Evolutionary conservation across 1,284 basidiomycete species (phyloP), one percentile per base, ranked within the genome.

Genomic region (Cryptococcus maquisensis): DNA sequence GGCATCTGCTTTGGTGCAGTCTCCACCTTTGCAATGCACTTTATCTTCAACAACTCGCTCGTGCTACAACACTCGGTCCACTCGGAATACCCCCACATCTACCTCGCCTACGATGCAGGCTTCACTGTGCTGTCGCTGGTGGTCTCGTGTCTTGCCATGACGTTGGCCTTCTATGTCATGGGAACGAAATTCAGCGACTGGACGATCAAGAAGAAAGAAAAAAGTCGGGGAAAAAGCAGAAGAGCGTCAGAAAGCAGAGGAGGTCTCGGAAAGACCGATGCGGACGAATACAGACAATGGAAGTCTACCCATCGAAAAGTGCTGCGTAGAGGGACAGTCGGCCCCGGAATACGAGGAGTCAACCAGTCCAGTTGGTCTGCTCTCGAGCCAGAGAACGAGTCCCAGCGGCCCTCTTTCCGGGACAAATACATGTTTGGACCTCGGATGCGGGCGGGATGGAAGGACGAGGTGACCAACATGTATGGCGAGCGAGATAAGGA

Each of bases 91-190:
- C 61, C 58, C 4, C 47, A 66, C 1, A 52, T 77, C 0, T 70
- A 70, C 15, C 70, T 79, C 20, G 61, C 69, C 8, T 79, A 79
- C 64, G 55, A 67, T 43, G 65, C 72, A 6, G 75, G 74, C 5
- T 79, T 66, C 62, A 79, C 78, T 15, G 60, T 79, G 40, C 63
- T 79, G n/a, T 76, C 74, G 23, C 68, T 79, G 38, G 69, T 77
- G 20, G 74, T 73, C 26, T 70, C 71, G 7, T 74, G 74, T 52
- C 41, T 67, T 3, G 76, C 72, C 49, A 79, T 79, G 76, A 77
- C 71, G 8, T 56, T 74, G 23, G 75, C 78, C 10, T 79, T 79
- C 60, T 74, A 74, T 56, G 68, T 79, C 55, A 78, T 79, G 75
- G 78, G 77, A 26, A 71, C 77, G 12, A 66, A 73, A 28, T 46